Evolutionary conservation across 1,284 basidiomycete genomes (phyloP), one percentile per base, ranked within the genome.

Genomic region (Xerocomus nothofagi): DNA sequence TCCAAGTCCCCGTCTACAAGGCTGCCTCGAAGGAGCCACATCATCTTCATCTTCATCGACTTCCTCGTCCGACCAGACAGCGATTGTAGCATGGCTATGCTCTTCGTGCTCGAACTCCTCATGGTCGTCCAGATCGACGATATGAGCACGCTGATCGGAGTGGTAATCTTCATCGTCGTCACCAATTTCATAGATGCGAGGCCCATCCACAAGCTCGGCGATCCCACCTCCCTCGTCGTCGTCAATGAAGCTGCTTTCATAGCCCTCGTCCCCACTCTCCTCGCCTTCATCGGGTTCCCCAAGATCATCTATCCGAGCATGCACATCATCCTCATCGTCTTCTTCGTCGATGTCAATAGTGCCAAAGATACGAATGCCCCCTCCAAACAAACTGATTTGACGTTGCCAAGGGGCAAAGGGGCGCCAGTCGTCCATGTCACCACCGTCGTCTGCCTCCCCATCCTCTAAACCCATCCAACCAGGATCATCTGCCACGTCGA

Each of bases 241-340:
- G 38, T 79, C 79, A 40, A 81, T 78, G 51, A 81, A 81, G 56
- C 77, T 78, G 54, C 72, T 73, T 51, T 76, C 77, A 47, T 78
- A 77, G 2, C 60, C 64, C 17, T 60, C 62, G 6, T 59, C 64
- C 1, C 58, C 65, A 23, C 64, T 63, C 17, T 61, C 67, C 7
- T 53, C 61, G 10, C 49, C 66, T n/a, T 51, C 51, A n/a, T 50
- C 47, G 7, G 10, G 40, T 37, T 27, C 42, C 8, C 39, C 56
- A 12, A 55, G 61, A n/a, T 66, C 69, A n/a, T 61, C 60, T 33
- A 55, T 47, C 10, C 40, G 57, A 1, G 63, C 59, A 23, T 51
- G 12, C 23, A 31, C 20, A 5, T 62, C 59, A 2, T 60, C 62
- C 5, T 64, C 63, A 24, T 58, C 63, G 10, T 59, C 62, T 38